These are phyloP conservation scores for Zoysia japonica DNA, from an alignment of 176 grass and related monocot genomes.

Conservation along the genomic window DNA sequence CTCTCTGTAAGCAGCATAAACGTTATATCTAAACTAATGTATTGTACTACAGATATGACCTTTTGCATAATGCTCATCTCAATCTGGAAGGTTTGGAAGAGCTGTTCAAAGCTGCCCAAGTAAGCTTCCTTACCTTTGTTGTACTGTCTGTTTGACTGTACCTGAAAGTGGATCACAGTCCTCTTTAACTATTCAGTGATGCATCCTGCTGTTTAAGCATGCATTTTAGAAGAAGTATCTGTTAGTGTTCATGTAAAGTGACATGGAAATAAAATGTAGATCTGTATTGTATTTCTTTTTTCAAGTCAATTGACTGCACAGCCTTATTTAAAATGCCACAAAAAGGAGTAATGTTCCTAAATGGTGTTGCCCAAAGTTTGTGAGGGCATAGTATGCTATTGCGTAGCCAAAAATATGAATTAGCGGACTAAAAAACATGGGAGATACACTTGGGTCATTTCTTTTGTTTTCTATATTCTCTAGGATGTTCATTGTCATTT, in stretches of 20 bases:
- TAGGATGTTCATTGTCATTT: not conserved
- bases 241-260: not conserved
- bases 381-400: not conserved
- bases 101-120: slow-evolving; percentile 93
- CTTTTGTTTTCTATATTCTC: slow-evolving; percentile 9
- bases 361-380: slow-evolving; percentile 3
- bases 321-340: not conserved
- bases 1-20: slow-evolving; percentile 11
- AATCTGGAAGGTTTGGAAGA: slow-evolving; percentile 93
- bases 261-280: not conserved
- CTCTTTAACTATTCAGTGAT: slow-evolving; percentile 9
- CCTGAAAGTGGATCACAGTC: not conserved
- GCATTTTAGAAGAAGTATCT: slow-evolving; percentile 6
- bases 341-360: not conserved
- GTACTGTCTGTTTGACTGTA: slow-evolving; percentile 24
- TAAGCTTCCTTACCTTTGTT: slow-evolving; percentile 46
- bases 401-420: not conserved
- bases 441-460: not conserved
- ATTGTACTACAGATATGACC: slow-evolving; percentile 81
- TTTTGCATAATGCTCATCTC: slow-evolving; percentile 94
- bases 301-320: not conserved
- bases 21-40: slow-evolving; percentile 34
- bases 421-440: slow-evolving; percentile 7
- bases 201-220: not conserved
- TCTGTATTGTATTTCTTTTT: not conserved